Percentiles rank a stretch among this genome's conserved stretches.
phyloP scores from a whole-genome alignment of 2,329 filamentous ascomycete species.

The Aspergillus persii region DNA sequence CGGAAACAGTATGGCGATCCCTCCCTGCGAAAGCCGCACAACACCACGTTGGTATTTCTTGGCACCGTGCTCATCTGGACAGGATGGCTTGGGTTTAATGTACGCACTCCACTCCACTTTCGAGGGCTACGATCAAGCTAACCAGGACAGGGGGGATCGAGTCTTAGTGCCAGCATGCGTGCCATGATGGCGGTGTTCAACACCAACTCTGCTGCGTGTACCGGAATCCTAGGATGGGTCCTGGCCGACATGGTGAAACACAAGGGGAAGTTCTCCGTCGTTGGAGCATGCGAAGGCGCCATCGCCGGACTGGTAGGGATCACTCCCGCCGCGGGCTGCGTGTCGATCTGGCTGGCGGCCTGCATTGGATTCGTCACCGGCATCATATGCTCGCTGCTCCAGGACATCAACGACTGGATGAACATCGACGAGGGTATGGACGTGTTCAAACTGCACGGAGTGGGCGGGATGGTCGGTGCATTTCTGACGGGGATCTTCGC shows the following conservation, averaged over 20 bases:
- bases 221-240: slow-evolving; percentile 55
- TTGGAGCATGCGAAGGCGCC: slow-evolving; percentile 57
- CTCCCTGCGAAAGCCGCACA: slow-evolving; percentile 61
- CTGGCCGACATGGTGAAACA: slow-evolving; percentile 53
- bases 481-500: slow-evolving; percentile 61
- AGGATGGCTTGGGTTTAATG: slow-evolving; percentile 59
- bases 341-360: slow-evolving; percentile 54
- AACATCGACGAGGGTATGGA: slow-evolving; percentile 58
- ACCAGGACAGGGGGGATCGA: slow-evolving; percentile 46
- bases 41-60: slow-evolving; percentile 70
- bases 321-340: slow-evolving; percentile 55
- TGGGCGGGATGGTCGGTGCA: slow-evolving; percentile 57
- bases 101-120: slow-evolving; percentile 13
- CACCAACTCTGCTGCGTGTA: slow-evolving; percentile 56
- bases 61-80: slow-evolving; percentile 56
- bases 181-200: slow-evolving; percentile 58
- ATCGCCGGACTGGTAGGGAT: slow-evolving; percentile 62
- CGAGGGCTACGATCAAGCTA: neutral
- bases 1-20: slow-evolving; percentile 56
- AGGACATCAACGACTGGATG: slow-evolving; percentile 55
- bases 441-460: slow-evolving; percentile 59
- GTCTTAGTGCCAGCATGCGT: slow-evolving; percentile 53
- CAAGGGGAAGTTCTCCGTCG: slow-evolving; percentile 54
- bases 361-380: slow-evolving; percentile 57
- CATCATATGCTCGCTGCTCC: slow-evolving; percentile 49